Base-by-base conservation (phyloP, 108 stramenopile species). In the Fistulifera pelliculosa region DNA sequence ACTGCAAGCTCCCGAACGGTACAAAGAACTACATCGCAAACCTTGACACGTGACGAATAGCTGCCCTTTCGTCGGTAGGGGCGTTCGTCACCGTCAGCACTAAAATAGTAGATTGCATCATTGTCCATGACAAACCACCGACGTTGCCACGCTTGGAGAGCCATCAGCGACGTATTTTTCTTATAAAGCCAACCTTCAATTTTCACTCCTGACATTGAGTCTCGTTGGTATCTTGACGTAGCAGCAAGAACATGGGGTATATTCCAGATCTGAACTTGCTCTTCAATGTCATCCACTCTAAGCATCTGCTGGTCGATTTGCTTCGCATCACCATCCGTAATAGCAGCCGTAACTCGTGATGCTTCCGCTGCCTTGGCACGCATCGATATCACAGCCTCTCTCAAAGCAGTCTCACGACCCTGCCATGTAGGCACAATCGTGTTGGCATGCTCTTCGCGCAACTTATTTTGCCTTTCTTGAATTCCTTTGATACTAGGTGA, bases 1-100 rank as follows among this genome's bases (percentile, higher is more conserved):
- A 68, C 66, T 25, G 83, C 74, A 1, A 75, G 68, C 56, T 90
- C 91, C 45, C 87, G 73, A 3, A 96, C 92, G 19, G 92, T 90
- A 64, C 87, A 93, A 25, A 96, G 70, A 16, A 94, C 79, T 48
- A 94, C 84, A 54, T 94, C 93, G 61, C 93, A 94, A 48, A 96
- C 79, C 53, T 86, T 87, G 8, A 88, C 76, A 1, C 89, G 77
- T 45, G 86, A 80, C 55, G 81, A 75, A 18, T 60, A 61, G 47
- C 45, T 53, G 1, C 44, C 57, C 61, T 71, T 83, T 35, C 31
- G 31, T 6, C 31, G 31, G 8, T 35, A 35, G 31, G 31, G 31
- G 35, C 79, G 74, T 17, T 28, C 63, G 16, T 82, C 68, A 7
- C 61, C 71, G 1, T 55, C 58, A 10, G 62, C 66, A 54, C 83